Evolutionary conservation across 2,329 filamentous ascomycete genomes (phyloP).

Genomic region (Diaporthe caulivora): DNA sequence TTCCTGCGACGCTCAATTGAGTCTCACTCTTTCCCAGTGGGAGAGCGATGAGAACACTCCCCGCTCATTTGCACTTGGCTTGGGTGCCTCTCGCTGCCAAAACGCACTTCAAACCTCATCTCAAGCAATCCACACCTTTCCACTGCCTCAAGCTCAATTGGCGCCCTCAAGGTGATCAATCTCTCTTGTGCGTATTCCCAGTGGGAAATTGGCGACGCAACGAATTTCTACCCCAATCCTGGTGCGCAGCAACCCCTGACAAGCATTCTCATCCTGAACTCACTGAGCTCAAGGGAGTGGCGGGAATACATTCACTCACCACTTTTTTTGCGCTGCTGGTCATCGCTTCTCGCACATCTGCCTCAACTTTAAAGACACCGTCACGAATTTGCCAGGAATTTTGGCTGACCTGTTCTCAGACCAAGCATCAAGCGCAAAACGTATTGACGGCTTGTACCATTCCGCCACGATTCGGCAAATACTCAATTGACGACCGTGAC

Average conservation of each 20-base stretch:
- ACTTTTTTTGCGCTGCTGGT: not conserved
- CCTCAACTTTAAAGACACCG: not conserved
- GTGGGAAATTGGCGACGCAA: not conserved
- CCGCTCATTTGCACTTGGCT: not conserved
- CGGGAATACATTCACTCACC: not conserved
- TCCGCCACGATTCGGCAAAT: not conserved
- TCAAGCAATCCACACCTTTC: not conserved
- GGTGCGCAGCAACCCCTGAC: not conserved
- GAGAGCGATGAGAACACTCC: not conserved
- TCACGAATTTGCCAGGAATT: not conserved
- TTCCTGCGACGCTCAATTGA: not conserved
- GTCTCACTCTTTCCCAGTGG: not conserved
- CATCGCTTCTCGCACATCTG: not conserved
- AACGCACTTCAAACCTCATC: not conserved
- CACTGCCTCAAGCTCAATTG: not conserved
- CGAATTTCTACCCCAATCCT: not conserved
- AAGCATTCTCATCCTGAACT: not conserved
- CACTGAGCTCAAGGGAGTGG: not conserved
- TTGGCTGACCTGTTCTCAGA: conserved; percentile 21
- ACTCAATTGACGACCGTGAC: conserved; percentile 4
- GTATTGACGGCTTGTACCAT: conserved; percentile 12
- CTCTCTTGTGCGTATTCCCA: not conserved
- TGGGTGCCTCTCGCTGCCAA: not conserved
- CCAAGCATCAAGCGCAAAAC: not conserved
- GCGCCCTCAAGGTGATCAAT: not conserved